Percentiles rank a stretch among this genome's conserved stretches.
Conservation (phyloP, 2,329 filamentous ascomycete species). For the Fusarium xylarioides region DNA sequence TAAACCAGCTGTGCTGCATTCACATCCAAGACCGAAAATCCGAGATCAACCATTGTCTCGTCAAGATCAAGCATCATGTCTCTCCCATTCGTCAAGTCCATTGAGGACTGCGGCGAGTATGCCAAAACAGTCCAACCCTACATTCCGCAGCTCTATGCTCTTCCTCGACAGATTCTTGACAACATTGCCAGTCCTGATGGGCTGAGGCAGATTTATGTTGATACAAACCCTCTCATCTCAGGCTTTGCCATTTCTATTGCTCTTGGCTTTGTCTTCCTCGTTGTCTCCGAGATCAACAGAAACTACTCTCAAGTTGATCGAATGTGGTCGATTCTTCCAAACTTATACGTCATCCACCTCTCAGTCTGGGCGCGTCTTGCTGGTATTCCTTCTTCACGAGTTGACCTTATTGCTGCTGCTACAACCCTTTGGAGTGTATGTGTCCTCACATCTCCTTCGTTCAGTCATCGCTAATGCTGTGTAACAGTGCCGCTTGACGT, state of each 20-base stretch:
- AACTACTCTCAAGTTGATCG: conserved; percentile 99
- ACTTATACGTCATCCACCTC: conserved; percentile 87
- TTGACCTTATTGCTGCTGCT: conserved; percentile 78
- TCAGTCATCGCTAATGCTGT: background rate
- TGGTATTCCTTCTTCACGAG: conserved; percentile 72
- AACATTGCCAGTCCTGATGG: conserved; percentile 67
- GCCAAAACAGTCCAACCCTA: conserved; percentile 79
- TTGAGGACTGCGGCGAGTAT: conserved; percentile 81
- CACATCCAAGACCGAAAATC: background rate
- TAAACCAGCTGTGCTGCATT: conserved; percentile 12
- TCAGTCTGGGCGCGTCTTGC: conserved; percentile 81
- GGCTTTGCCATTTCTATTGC: conserved; percentile 77
- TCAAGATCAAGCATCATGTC: conserved; percentile 61
- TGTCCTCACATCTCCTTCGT: background rate
- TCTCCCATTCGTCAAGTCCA: conserved; percentile 74
- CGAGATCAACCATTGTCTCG: background rate
- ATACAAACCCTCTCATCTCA: conserved; percentile 86
- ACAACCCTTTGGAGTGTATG: conserved; percentile 83
- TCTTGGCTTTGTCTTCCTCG: conserved; percentile 75
- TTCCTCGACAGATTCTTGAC: conserved; percentile 72
- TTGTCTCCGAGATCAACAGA: conserved; percentile 83
- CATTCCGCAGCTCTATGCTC: conserved; percentile 72
- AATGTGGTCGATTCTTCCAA: conserved; percentile 88
- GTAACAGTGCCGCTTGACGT: conserved; percentile 80
- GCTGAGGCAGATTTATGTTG: conserved; percentile 76